Base-by-base conservation (phyloP, 177 flowering plant genomes). In the Vitis hybrid region DNA sequence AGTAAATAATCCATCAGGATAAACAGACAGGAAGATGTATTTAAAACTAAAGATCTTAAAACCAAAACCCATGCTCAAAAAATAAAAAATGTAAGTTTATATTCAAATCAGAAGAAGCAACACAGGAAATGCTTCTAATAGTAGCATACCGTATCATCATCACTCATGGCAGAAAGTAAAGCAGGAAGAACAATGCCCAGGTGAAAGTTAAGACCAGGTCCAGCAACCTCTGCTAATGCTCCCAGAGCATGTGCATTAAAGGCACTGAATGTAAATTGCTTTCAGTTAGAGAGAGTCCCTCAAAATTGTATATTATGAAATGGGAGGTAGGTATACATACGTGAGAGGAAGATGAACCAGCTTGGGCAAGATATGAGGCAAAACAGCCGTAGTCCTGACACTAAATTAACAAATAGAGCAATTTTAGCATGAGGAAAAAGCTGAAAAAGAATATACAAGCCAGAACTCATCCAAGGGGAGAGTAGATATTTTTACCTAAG, bases 161-260 rank as follows among this genome's bases (percentile, higher is more conserved):
- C 86, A 71, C 87, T 89, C 98, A 96, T 91, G 59, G 91, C 95
- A 71, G 91, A 80, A 12, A 96, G 86, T 71, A 96, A 83, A 72
- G 98, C 91, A 63, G 98, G 98, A 82, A 96, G 91, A 60, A 96
- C 77, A 34, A 87, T 86, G 49, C 90, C 83, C 65, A 96, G 93
- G 70, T 96, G 99, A 70, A 73, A 64, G 69, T 88, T 83, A 45
- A 96, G 88, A 67, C 98, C 94, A 78, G 97, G 82, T 58, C 98
- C 98, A 1, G 99, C 99, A 86, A 96, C 99, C 78, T 95, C 99
- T 19, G 98, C 98, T 72, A 95, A 79, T 55, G 99, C 98, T 70
- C 98, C 99, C 63, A 95, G 75, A 66, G 99, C 99, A 84, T 93
- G 98, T 64, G 97, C 98, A 82, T 91, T 93, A 71, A 95, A 95